These are phyloP conservation scores for Ustilago shanxiensis DNA, from an alignment of 1,284 basidiomycete genomes.

Conservation along the genomic window DNA sequence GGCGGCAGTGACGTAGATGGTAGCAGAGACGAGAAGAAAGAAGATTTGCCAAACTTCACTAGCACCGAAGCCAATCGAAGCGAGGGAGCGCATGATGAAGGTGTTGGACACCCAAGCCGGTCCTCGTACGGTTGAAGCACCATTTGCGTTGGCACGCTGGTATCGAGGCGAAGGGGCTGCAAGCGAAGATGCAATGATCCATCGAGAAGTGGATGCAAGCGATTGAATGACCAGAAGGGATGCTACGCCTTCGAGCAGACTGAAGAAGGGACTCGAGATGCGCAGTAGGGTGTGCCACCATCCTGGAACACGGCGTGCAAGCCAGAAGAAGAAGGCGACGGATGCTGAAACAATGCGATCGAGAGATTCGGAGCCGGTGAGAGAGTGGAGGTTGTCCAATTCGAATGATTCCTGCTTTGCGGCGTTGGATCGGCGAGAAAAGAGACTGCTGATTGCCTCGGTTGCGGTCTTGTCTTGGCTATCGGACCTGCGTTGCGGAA, in stretches of 20 bases:
- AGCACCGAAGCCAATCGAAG: constrained; percentile 61
- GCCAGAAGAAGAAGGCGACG: constrained; percentile 54
- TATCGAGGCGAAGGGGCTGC: constrained; percentile 78
- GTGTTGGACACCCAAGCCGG: constrained; percentile 46
- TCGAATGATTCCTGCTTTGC: constrained; percentile 3
- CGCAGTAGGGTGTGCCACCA: constrained; percentile 66
- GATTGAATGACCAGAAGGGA: constrained; percentile 68
- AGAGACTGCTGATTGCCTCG: constrained; percentile 40
- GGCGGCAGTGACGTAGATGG: constrained; percentile 64
- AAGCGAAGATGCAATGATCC: constrained; percentile 75
- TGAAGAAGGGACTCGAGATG: constrained; percentile 64
- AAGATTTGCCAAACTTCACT: constrained; percentile 68
- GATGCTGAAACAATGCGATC: constrained; percentile 31
- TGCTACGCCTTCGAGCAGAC: constrained; percentile 67
- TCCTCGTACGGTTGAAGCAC: constrained; percentile 6
- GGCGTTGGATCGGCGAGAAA: constrained; percentile 9
- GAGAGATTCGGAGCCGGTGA: constrained; percentile 31
- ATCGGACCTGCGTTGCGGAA: constrained; percentile 33
- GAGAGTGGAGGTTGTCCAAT: constrained; percentile 19
- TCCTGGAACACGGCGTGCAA: constrained; percentile 57
- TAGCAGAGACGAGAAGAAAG: constrained; percentile 64
- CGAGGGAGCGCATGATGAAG: constrained; percentile 51
- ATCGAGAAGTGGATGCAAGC: constrained; percentile 59
- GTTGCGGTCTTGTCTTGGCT: constrained; percentile 28
- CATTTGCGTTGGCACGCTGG: constrained; percentile 74